Conservation (phyloP, 1,139 yeast species). For the Williopsis jadinii region DNA sequence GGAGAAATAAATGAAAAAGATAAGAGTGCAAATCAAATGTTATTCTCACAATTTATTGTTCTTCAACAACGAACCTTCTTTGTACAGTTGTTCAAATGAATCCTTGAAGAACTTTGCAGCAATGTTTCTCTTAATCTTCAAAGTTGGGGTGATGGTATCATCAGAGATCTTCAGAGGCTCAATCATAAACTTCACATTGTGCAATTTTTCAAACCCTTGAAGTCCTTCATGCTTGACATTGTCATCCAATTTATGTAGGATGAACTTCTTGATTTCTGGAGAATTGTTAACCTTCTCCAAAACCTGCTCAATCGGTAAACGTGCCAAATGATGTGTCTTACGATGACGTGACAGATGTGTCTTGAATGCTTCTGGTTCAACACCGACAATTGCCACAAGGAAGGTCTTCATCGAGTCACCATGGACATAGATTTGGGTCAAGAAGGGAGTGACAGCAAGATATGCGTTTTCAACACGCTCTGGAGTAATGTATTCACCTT, state of each 20-base stretch:
- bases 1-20: too few relatives aligned
- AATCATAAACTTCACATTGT: conserved; percentile 34
- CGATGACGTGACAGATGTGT: conserved; percentile 3
- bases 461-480: conserved; percentile 43
- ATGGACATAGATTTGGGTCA: conserved; percentile 35
- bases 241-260: conserved; percentile 26
- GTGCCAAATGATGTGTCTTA: conserved; percentile 4
- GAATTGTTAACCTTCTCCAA: conserved; percentile 19
- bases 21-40: too few relatives aligned
- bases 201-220: conserved; percentile 38
- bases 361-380: conserved; percentile 27
- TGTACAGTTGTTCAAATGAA: conserved; percentile 40
- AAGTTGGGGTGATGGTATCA: conserved; percentile 46
- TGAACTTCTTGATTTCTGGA: conserved; percentile 25
- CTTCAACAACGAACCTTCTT: conserved; percentile 33
- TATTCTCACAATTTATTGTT: neutral
- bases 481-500: conserved; percentile 51
- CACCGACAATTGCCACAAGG: conserved; percentile 41
- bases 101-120: conserved; percentile 38
- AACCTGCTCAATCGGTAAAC: conserved; percentile 6
- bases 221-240: conserved; percentile 19
- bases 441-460: conserved; percentile 27
- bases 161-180: conserved; percentile 44
- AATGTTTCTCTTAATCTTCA: conserved; percentile 43
- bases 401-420: conserved; percentile 39